These are phyloP conservation scores for Linnemannia hyalina DNA, from an alignment of 192 early-diverging fungal species.

Conservation along the genomic window DNA sequence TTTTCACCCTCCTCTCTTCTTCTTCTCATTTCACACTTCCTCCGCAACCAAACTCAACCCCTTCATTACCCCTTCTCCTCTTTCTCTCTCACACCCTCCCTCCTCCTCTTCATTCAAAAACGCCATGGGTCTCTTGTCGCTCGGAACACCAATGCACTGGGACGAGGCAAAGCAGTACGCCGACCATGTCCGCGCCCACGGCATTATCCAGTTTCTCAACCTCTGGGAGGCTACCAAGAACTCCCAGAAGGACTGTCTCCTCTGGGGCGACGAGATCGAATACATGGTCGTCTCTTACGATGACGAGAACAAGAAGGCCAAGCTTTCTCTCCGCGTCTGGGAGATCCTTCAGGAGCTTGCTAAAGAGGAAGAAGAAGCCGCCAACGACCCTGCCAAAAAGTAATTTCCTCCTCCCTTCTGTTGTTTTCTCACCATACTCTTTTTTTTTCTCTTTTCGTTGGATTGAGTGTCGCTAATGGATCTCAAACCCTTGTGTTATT, in stretches of 20 bases:
- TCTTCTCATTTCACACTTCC: neutral
- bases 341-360: constrained; percentile 82
- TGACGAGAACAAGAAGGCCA: constrained; percentile 75
- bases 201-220: constrained; percentile 94
- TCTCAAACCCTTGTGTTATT: neutral
- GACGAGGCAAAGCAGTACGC: constrained; percentile 87
- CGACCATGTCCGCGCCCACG: constrained; percentile 89
- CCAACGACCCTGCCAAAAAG: constrained; percentile 60
- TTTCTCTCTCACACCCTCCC: neutral
- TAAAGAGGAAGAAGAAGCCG: constrained; percentile 75
- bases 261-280: constrained; percentile 99
- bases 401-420: constrained; percentile 15
- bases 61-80: neutral
- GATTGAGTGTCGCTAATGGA: neutral
- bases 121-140: constrained; percentile 91
- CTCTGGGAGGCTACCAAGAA: constrained; percentile 89
- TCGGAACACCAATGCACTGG: constrained; percentile 99
- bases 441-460: neutral
- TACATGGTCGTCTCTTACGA: constrained; percentile 92
- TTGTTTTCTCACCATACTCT: neutral
- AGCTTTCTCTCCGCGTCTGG: constrained; percentile 84
- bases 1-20: neutral
- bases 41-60: neutral
- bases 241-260: constrained; percentile 80
- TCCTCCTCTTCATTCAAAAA: neutral